Evolutionary conservation across 331 rosid species (phyloP), one percentile per base, ranked within the genome.

Genomic region (Quercus phellos): DNA sequence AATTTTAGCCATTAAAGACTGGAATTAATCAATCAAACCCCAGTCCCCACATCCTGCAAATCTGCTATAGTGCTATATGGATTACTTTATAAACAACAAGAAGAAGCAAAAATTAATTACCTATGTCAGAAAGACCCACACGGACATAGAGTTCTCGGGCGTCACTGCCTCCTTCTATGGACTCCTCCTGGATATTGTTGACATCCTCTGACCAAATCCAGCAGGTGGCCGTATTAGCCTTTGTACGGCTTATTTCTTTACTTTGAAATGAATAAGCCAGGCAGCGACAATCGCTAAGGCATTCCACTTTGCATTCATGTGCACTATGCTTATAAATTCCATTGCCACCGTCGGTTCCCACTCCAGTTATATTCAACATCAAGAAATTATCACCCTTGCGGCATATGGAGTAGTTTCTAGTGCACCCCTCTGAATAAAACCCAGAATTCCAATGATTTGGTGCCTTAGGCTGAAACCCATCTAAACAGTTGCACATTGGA

Each of bases 381-480:
- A 4, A 4, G 64, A 58, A 58, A 1, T 8, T 3, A 26, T 58
- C 64, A 2, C 26, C 11, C 30, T 22, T 26, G 17, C 11, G 0
- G 2, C 64, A 58, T 22, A 58, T 22, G 64, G 32, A 2, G 11
- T 13, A 58, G 13, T 9, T 22, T 58, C 64, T 58, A 9, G 6
- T 17, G 30, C 64, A 58, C 64, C 90, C 90, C 24, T 70, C 81
- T 1, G 88, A 78, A 75, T 75, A 84, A 73, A 81, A 82, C 30
- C 88, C 84, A 42, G 2, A 12, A 18, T 69, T 78, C 90, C 84
- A 84, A 67, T 76, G 70, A 2, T 34, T 79, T 1, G 22, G 80
- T 11, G 82, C 81, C 58, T 66, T 64, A 11, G 90, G 86, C 76
- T 53, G 68, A 64, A 84, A 87, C 79, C 86, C 86, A 18, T 86